Evolutionary conservation across 257 asterid species (phyloP).

Genomic region (Przewalskia tangutica): DNA sequence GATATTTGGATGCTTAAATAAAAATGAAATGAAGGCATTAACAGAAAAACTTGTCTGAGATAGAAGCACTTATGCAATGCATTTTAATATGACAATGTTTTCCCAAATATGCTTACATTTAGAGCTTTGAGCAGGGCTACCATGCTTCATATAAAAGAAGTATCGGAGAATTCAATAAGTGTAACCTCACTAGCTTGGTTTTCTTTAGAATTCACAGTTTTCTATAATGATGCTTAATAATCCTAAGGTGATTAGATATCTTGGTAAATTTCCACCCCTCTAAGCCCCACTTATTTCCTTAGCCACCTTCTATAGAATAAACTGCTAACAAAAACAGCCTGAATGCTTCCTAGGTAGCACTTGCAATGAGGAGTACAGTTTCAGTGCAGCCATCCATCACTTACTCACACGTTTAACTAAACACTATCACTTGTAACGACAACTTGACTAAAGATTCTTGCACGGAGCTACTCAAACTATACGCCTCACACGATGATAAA

Average conservation of each 20-base stretch:
- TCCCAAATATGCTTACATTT: neutral
- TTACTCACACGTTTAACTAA: neutral
- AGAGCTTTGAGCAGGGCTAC: neutral
- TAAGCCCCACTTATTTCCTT: neutral
- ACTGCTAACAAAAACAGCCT: neutral
- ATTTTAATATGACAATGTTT: neutral
- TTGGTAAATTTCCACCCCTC: neutral
- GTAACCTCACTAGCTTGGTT: neutral
- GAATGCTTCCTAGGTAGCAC: neutral
- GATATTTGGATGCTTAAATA: neutral
- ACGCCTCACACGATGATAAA: neutral
- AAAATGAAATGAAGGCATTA: neutral
- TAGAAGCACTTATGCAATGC: neutral
- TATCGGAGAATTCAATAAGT: neutral
- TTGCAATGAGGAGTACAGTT: neutral
- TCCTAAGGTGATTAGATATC: neutral
- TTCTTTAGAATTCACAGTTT: neutral
- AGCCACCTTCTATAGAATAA: neutral
- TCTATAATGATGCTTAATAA: neutral
- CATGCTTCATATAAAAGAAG: neutral
- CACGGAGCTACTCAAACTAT: neutral
- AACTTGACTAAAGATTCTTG: neutral
- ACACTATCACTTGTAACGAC: neutral
- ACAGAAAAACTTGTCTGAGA: neutral
- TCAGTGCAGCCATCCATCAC: neutral